Base-by-base conservation (phyloP, 129 eudicot species). In the Pseudognaphalium luteoalbum region DNA sequence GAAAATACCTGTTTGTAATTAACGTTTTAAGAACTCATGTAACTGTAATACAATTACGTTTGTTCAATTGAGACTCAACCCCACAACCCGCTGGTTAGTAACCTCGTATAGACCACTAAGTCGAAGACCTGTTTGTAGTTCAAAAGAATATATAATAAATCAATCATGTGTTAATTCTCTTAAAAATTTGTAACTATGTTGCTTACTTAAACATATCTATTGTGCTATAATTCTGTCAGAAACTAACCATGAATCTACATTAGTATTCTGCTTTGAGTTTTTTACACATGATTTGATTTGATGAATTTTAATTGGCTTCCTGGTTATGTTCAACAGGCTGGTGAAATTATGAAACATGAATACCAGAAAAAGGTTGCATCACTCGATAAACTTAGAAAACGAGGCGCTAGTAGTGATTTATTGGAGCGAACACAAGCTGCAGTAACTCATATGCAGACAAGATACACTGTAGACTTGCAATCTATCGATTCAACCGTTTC, bases 391-490 rank as follows among this genome's bases (percentile, higher is more conserved):
- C 85, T 84, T 54, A 88, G 81, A 81, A 92, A 86, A 71, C 90
- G 83, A 6, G 88, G 85, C 22, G 76, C 84, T 51, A 86, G 83
- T 65, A 81, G 78, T 4, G 94, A 92, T 60, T 75, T 89, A 21
- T 52, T 92, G 70, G 88, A 86, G 80, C 85, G 83, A 80, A 78
- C 82, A 70, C 82, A 89, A 83, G 90, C 90, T 63, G 71, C 83
- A 20, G 90, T 90, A 32, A 86, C 89, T 76, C 94, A 86, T 75
- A 72, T 92, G 73, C 92, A 86, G 72, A 88, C 96, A 21, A 88
- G 88, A 85, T 88, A 87, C 82, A 85, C 83, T 60, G 94, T 92
- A 14, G 92, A 92, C 75, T 85, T 92, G 96, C 98, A 90, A 70
- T 87, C 92, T 56, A 83, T 83, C 85, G 92, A 90, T 81, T 90